phyloP scores from a whole-genome alignment of 1,284 basidiomycete genomes.

The Sporisorium iseilematis-ciliati region DNA sequence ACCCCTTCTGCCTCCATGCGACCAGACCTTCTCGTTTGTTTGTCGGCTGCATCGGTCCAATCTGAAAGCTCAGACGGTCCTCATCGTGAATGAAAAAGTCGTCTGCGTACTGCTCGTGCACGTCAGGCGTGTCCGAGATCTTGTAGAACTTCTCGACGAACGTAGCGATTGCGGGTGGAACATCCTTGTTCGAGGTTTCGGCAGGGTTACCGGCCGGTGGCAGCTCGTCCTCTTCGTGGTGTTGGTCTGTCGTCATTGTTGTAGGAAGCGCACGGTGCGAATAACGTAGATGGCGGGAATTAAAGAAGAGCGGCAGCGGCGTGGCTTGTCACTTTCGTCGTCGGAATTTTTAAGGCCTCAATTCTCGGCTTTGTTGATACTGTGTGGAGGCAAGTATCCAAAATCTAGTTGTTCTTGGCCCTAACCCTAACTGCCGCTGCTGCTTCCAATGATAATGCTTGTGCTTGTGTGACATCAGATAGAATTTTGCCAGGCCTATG shows the following conservation, averaged over 20 bases:
- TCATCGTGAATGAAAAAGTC: constrained; percentile 36
- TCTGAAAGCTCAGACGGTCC: constrained; percentile 44
- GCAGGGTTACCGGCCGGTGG: constrained; percentile 39
- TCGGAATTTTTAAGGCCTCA: not conserved
- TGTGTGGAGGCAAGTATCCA: not conserved
- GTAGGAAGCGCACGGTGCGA: too few relatives aligned
- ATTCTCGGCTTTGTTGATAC: not conserved
- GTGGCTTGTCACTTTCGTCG: not conserved
- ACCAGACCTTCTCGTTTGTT: constrained; percentile 34
- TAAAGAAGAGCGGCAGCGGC: not conserved
- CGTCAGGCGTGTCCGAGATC: constrained; percentile 46
- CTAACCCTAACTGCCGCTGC: too few relatives aligned
- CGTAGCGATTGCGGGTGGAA: constrained; percentile 32
- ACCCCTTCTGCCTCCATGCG: constrained; percentile 49
- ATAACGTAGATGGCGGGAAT: too few relatives aligned
- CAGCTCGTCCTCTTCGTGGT: constrained; percentile 30
- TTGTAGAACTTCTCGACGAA: constrained; percentile 46
- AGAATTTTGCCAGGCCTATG: too few relatives aligned
- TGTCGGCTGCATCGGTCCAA: constrained; percentile 52
- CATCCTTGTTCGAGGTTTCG: constrained; percentile 30
- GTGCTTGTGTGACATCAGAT: too few relatives aligned
- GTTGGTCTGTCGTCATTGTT: constrained; percentile 12
- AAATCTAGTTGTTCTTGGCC: too few relatives aligned
- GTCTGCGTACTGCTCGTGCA: constrained; percentile 46
- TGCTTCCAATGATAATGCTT: too few relatives aligned